Percentiles rank a stretch among this genome's conserved stretches.
phyloP scores from a whole-genome alignment of 2,329 filamentous ascomycete genomes.

The Talaromyces sp. region DNA sequence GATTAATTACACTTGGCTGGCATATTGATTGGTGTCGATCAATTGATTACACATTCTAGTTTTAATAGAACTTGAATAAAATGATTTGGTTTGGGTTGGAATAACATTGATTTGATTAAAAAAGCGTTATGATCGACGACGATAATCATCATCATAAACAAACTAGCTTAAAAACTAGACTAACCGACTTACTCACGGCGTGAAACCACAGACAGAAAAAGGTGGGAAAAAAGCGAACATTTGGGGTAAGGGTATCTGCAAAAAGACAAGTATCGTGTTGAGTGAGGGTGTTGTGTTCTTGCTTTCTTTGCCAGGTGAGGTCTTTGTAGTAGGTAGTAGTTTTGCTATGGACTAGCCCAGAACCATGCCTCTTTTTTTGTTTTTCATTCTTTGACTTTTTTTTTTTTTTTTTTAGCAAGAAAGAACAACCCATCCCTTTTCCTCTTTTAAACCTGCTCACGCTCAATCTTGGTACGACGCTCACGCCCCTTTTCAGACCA shows the following conservation, averaged over 20 bases:
- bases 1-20: neutral
- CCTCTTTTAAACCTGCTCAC: conserved; percentile 28
- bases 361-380: neutral
- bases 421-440: no score
- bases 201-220: neutral
- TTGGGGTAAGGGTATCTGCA: no score
- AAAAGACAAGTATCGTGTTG: neutral
- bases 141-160: neutral
- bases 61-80: no score
- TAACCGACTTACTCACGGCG: neutral
- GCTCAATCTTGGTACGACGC: conserved; percentile 50
- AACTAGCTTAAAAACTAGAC: neutral
- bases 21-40: no score
- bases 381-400: no score
- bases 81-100: no score
- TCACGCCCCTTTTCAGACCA: conserved; percentile 63
- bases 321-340: neutral
- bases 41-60: no score
- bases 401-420: neutral
- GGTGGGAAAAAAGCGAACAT: neutral
- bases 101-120: no score
- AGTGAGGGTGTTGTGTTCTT: neutral
- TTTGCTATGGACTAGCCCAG: neutral
- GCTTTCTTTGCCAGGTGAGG: neutral
- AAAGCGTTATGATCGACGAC: neutral